Evolutionary conservation across 129 eudicot species (phyloP), one percentile per base, ranked within the genome.

Genomic region (Arctium minus): DNA sequence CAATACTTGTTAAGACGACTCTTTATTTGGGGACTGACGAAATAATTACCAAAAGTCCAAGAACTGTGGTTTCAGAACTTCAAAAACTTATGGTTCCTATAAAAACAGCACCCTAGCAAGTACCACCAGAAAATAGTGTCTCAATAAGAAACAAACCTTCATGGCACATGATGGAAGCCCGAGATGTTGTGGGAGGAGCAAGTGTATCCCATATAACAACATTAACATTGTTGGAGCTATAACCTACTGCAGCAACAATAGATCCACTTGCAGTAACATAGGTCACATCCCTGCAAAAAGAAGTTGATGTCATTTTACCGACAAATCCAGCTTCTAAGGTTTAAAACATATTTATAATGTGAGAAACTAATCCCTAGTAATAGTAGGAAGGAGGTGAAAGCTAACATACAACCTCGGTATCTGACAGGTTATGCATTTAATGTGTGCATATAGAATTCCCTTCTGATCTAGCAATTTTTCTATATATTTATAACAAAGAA

Each of bases 181-280:
- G 97, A 65, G 98, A 96, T 22, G 97, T 91, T 8, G 96, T 75
- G 50, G 96, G 93, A 33, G 99, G 99, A 65, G 99, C 99, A 78
- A 96, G 95, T 72, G 99, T 96, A 80, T 96, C 99, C 98, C 99
- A 96, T 74, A 96, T 78, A 75, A 96, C 99, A 42, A 96, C 99
- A 83, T 96, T 96, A 44, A 93, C 87, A 37, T 95, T 95, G 84
- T 83, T 88, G 48, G 99, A 93, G 80, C 98, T 91, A 86, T 93
- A 88, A 44, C 99, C 99, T 39, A 91, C 94, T 22, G 97, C 94
- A 82, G 99, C 99, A 76, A 96, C 87, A 78, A 96, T 96, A 73
- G 99, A 96, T 44, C 98, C 99, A 77, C 99, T 96, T 50, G 97
- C 89, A 76, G 96, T 87, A 74, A 96, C 97, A 87, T 93, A 93